Base-by-base conservation (phyloP, 2,329 filamentous ascomycete species). In the Amesomyces nigricolor region DNA sequence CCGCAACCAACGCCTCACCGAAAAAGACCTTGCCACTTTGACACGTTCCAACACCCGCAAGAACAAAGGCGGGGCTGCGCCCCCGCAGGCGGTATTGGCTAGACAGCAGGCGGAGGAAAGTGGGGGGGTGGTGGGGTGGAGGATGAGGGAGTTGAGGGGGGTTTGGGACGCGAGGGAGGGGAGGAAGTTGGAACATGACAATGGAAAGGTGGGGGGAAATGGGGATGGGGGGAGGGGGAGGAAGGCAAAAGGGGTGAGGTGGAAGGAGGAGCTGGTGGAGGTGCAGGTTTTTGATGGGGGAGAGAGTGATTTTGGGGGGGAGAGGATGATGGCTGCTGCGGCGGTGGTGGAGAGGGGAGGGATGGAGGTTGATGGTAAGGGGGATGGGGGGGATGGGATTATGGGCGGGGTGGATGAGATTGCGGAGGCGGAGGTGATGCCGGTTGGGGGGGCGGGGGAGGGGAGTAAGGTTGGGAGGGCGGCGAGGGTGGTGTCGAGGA, bases 21-120 rank as follows among this genome's bases (percentile, higher is more conserved):
- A 75, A 42, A 74, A 73, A 61, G 72, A 76, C 45, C 61, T 76
- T 8, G 73, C 72, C 0, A 65, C 70, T 2, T 56, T 75, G 42
- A 77, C 75, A 1, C 63, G 70, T 3, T 65, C 69, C 49, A 78
- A 78, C 57, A 78, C 75, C 1, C 67, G 72, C 29, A 74, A 73
- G 59, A 78, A 78, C 57, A 76, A 75, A 64, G 70, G 63, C 3
- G 66, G 62, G 16, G 67, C 74, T 1, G 53, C 73, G 5, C 63
- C 61, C 6, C 71, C 73, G 0, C 58, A 61, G 14, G 50, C 66
- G 1, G 62, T 71, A 0, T 61, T 73, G 1, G 64, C 66, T 1
- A 61, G 61, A 17, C 64, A 68, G 46, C 60, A 62, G 2, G 62
- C 67, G 48, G 66, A 69, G 22, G 61, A 64, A 8, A 26, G 22